phyloP scores from a whole-genome alignment of 768 basidiomycete genomes.

The Lactifluus subvellereus region DNA sequence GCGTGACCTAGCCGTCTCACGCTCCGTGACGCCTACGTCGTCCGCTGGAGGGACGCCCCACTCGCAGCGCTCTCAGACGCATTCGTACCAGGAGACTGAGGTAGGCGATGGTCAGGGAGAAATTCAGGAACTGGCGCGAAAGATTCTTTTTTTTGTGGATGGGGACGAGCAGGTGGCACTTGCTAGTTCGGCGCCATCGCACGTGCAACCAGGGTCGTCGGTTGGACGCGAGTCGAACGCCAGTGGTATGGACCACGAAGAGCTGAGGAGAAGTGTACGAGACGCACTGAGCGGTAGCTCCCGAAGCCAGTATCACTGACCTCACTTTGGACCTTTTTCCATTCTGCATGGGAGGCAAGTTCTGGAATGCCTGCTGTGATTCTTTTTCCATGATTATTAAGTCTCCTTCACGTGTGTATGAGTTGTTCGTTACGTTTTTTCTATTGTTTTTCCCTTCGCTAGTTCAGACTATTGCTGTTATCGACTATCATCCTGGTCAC shows the following conservation, averaged over 20 bases:
- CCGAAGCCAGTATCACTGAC: constrained; percentile 32
- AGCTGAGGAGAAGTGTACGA: constrained; percentile 72
- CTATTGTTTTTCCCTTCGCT: neutral
- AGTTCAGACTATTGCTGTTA: neutral
- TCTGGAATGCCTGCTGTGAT: neutral
- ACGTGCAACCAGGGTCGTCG: constrained; percentile 65
- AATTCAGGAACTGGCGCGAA: constrained; percentile 76
- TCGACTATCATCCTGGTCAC: neutral
- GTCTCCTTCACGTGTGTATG: constrained; percentile 17
- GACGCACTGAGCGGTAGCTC: constrained; percentile 73
- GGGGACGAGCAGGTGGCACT: constrained; percentile 60
- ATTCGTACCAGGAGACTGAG: constrained; percentile 78
- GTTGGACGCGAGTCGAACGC: constrained; percentile 50
- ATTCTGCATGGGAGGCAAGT: neutral
- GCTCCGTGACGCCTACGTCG: constrained; percentile 61
- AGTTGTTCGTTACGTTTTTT: neutral
- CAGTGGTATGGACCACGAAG: constrained; percentile 61
- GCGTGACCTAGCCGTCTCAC: constrained; percentile 70
- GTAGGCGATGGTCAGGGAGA: constrained; percentile 87
- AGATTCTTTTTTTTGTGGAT: constrained; percentile 85
- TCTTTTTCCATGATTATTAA: constrained; percentile 15
- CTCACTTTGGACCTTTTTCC: neutral
- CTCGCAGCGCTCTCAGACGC: constrained; percentile 59
- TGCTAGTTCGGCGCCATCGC: constrained; percentile 57
- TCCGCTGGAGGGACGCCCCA: constrained; percentile 66